Conservation (phyloP, 176 grass and related monocot species). For the Eremochloa ophiuroides region DNA sequence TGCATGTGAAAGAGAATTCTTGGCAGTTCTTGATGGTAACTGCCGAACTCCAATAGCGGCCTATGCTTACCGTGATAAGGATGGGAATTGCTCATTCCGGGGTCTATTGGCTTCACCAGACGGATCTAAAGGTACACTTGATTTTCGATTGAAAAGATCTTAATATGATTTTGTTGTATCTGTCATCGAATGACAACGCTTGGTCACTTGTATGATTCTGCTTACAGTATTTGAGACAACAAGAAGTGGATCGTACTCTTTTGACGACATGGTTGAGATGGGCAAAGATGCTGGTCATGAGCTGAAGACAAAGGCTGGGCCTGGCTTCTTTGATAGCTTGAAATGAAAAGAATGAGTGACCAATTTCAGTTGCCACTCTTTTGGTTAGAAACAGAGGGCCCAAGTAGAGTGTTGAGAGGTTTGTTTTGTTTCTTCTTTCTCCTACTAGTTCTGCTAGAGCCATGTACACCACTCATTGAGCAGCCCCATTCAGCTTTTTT, state of each 20-base stretch:
- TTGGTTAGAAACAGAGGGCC: background rate
- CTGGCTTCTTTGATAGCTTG: constrained; percentile 78
- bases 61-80: constrained; percentile 61
- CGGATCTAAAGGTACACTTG: constrained; percentile 59
- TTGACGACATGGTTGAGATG: constrained; percentile 82
- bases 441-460: constrained; percentile 17
- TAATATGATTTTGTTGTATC: background rate
- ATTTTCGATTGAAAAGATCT: background rate
- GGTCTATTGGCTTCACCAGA: constrained; percentile 92
- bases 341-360: constrained; percentile 21
- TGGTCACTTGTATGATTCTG: background rate
- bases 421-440: constrained; percentile 1
- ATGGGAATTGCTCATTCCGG: constrained; percentile 78
- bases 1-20: constrained; percentile 87
- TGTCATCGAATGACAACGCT: background rate
- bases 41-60: constrained; percentile 93
- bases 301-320: constrained; percentile 73
- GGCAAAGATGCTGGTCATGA: constrained; percentile 91
- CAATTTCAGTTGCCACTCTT: background rate
- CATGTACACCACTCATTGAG: constrained; percentile 22
- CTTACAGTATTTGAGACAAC: constrained; percentile 77
- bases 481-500: constrained; percentile 12
- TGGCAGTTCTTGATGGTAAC: constrained; percentile 86
- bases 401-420: background rate
- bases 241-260: constrained; percentile 64